Evolutionary conservation across 108 stramenopile species (phyloP).

Genomic region (Stephanodiscus triporus): DNA sequence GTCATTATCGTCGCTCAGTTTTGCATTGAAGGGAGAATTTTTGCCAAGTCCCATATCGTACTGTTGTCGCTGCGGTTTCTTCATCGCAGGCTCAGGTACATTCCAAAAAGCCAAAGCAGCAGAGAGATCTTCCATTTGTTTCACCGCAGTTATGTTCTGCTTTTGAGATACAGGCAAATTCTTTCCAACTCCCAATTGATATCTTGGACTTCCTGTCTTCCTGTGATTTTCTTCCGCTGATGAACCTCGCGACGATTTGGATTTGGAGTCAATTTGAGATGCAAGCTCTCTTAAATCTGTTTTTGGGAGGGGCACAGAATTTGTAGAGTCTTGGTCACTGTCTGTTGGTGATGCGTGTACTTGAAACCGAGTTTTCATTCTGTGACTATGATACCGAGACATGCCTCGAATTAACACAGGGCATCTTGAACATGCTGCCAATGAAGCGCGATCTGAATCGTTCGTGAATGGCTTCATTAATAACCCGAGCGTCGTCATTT

Average conservation of each 20-base stretch:
- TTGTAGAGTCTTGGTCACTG: not conserved
- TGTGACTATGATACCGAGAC: not conserved
- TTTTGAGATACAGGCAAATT: constrained; percentile 1
- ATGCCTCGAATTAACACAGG: not conserved
- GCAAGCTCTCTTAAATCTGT: constrained; percentile 3
- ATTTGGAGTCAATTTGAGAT: constrained; percentile 6
- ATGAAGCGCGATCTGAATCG: not conserved
- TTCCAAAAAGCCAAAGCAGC: constrained; percentile 4
- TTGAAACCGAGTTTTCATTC: not conserved
- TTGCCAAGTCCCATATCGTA: constrained; percentile 54
- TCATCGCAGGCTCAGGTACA: constrained; percentile 23
- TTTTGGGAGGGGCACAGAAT: not conserved
- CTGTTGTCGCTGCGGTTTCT: constrained; percentile 10
- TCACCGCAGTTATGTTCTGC: not conserved
- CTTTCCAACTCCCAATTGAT: constrained; percentile 10
- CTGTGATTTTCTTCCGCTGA: not conserved
- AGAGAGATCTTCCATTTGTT: constrained; percentile 1
- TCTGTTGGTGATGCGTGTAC: constrained; percentile 3
- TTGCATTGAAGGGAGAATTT: constrained; percentile 40
- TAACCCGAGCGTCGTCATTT: too few species aligned
- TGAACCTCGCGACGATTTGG: not conserved
- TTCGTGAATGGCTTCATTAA: not conserved
- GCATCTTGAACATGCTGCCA: not conserved
- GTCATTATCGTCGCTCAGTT: not conserved
- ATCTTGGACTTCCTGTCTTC: not conserved